Percentiles rank a stretch among this genome's conserved stretches.
Evolutionary conservation across 83 land plant species (phyloP).

Genomic region (Larix sibirica): DNA sequence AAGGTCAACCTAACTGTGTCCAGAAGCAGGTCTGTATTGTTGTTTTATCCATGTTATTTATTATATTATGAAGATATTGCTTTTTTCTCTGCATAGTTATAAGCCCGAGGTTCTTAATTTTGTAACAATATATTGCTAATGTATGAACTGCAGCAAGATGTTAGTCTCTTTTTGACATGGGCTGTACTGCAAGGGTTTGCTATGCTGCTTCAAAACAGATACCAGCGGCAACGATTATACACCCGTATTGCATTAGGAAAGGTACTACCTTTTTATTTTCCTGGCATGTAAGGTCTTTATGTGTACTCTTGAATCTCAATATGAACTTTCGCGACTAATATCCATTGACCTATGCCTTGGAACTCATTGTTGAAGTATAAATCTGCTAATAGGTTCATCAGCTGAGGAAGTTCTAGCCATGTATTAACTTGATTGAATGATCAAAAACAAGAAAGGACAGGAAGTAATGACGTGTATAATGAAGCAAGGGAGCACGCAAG

Average conservation of each 20-base stretch:
- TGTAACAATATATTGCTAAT: constrained; percentile 7
- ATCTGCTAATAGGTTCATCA: too few species aligned
- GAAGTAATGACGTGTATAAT: too few species aligned
- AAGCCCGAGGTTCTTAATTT: neutral
- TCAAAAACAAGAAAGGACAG: too few species aligned
- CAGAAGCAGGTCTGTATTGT: constrained; percentile 75
- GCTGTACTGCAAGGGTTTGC: constrained; percentile 98
- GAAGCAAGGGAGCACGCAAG: too few species aligned
- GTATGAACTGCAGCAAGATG: constrained; percentile 70
- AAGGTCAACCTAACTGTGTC: constrained; percentile 78
- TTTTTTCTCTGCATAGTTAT: neutral
- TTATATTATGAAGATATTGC: neutral
- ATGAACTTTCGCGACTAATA: too few species aligned
- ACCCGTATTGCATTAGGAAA: constrained; percentile 98
- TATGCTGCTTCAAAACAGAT: constrained; percentile 95
- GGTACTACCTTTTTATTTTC: constrained; percentile 35
- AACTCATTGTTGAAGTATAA: too few species aligned
- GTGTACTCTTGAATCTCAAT: too few species aligned
- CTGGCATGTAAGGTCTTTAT: too few species aligned
- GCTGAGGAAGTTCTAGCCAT: too few species aligned
- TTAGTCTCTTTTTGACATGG: constrained; percentile 84
- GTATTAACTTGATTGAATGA: too few species aligned
- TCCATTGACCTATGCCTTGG: too few species aligned
- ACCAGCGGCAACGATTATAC: constrained; percentile 94
- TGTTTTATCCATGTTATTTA: neutral